These are phyloP conservation scores for Penicillium waksmanii DNA, from an alignment of 495 filamentous ascomycete genomes.

Conservation along the genomic window DNA sequence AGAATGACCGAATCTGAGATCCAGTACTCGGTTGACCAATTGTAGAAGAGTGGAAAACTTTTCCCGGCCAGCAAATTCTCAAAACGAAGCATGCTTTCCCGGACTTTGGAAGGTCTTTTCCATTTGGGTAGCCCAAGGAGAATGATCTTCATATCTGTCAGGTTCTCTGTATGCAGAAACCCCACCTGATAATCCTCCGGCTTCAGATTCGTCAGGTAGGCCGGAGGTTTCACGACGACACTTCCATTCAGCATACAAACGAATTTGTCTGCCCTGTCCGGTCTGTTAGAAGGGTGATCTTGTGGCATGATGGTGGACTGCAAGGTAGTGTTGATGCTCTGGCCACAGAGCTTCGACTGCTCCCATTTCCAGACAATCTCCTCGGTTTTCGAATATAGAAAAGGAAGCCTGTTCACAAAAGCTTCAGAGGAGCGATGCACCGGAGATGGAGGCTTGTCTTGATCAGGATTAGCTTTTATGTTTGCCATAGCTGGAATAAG, in stretches of 20 bases:
- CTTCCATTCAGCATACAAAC: no score
- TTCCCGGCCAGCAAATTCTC: neutral
- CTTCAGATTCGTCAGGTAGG: no score
- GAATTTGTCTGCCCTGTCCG: no score
- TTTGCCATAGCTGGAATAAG: neutral
- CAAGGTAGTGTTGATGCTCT: constrained; percentile 12
- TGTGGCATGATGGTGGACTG: neutral
- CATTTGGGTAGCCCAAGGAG: no score
- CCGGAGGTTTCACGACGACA: no score
- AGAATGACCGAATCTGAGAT: constrained; percentile 12
- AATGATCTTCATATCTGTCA: no score
- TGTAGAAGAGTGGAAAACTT: neutral
- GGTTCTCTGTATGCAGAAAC: no score
- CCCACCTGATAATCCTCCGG: no score
- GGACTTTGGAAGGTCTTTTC: neutral
- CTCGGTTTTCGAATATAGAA: constrained; percentile 18
- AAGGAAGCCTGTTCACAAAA: constrained; percentile 3
- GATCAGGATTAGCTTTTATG: neutral
- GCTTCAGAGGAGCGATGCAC: neutral
- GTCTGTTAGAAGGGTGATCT: no score
- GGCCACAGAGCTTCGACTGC: constrained; percentile 16
- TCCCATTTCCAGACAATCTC: constrained; percentile 20
- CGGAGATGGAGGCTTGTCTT: neutral
- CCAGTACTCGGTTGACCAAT: constrained; percentile 15
- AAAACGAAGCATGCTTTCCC: constrained; percentile 6